These are phyloP conservation scores for Calocybe cyanea DNA, from an alignment of 768 basidiomycete species.

Conservation along the genomic window DNA sequence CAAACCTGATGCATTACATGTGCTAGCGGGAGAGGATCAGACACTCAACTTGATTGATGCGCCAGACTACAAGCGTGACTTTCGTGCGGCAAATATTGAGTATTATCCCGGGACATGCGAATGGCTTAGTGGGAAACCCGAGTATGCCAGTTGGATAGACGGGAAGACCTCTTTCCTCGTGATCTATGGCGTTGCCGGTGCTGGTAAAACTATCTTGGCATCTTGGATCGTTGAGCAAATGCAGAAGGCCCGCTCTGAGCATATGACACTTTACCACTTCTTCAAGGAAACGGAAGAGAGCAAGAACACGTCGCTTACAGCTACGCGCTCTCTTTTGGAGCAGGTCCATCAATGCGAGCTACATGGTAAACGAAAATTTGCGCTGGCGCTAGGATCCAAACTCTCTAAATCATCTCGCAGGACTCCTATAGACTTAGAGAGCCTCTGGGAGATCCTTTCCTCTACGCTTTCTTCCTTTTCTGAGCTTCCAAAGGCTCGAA, in stretches of 20 bases:
- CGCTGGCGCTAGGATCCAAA: not conserved
- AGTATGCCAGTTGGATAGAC: not conserved
- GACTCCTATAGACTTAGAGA: not conserved
- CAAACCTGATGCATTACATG: too few species aligned
- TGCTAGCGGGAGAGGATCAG: too few species aligned
- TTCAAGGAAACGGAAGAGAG: not conserved
- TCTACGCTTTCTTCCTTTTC: too few species aligned
- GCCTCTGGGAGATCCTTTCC: conserved; percentile 4
- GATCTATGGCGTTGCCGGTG: conserved; percentile 1
- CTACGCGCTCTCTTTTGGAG: conserved; percentile 2
- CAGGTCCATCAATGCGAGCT: not conserved
- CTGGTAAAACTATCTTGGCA: conserved; percentile 5
- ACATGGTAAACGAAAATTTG: not conserved
- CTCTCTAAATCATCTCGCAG: not conserved
- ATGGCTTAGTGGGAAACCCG: not conserved
- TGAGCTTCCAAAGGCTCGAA: too few species aligned
- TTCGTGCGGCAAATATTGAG: not conserved
- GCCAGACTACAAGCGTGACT: conserved; percentile 1
- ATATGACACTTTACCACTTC: conserved; percentile 1
- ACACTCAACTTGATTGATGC: conserved; percentile 3
- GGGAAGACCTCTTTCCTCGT: not conserved
- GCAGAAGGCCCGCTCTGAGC: not conserved
- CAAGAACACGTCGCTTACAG: conserved; percentile 1
- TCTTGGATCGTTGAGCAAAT: not conserved
- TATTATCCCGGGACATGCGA: conserved; percentile 6